Evolutionary conservation across 257 asterid genomes (phyloP).

Genomic region (Solanum sejunctum): DNA sequence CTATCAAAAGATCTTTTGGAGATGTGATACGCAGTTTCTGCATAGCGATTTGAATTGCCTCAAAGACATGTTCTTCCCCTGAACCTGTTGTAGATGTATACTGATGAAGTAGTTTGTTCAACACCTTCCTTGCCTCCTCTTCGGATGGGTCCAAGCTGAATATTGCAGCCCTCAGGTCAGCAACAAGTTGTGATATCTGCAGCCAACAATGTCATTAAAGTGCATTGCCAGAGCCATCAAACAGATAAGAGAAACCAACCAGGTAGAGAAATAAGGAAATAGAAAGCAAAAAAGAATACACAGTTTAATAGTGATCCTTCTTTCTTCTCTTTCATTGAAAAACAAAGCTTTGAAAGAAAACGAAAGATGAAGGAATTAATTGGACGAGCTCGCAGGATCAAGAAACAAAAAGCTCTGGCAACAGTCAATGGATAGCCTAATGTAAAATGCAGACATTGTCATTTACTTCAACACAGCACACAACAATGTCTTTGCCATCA

Average conservation of each 20-base stretch:
- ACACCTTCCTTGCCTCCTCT: slow-evolving; percentile 59
- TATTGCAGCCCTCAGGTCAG: slow-evolving; percentile 39
- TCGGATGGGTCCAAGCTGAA: slow-evolving; percentile 71
- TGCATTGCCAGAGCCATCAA: not conserved
- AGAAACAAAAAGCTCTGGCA: not conserved
- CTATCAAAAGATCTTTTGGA: slow-evolving; percentile 49
- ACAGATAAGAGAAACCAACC: not conserved
- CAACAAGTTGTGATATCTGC: slow-evolving; percentile 62
- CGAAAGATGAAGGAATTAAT: not conserved
- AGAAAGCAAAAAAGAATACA: not conserved
- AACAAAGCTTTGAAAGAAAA: not conserved
- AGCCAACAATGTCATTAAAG: slow-evolving; percentile 1
- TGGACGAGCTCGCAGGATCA: not conserved
- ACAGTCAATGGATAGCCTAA: not conserved
- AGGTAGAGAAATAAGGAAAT: not conserved
- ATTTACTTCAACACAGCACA: not conserved
- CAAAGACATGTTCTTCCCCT: slow-evolving; percentile 28
- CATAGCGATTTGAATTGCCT: slow-evolving; percentile 40
- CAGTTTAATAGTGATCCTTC: not conserved
- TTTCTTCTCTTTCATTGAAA: not conserved
- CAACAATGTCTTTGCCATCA: not conserved
- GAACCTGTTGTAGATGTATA: slow-evolving; percentile 37
- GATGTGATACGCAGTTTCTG: slow-evolving; percentile 49
- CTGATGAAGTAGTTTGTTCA: slow-evolving; percentile 47
- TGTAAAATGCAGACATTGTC: not conserved